phyloP scores from a whole-genome alignment of 345 rosid species.

The Cardamine resedifolia region DNA sequence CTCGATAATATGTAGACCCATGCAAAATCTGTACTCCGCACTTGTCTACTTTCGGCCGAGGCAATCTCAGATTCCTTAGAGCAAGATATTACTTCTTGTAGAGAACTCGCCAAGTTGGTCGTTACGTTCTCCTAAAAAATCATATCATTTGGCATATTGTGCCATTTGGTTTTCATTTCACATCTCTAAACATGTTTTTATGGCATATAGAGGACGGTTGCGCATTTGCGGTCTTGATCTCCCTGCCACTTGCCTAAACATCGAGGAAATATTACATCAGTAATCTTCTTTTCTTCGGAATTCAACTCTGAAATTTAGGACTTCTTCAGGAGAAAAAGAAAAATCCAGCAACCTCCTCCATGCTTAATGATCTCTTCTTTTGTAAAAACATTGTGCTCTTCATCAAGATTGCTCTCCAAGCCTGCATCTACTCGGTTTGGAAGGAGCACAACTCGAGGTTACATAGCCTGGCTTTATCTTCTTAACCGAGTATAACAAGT shows the following conservation, averaged over 20 bases:
- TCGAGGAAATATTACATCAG: neutral
- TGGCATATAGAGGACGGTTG: neutral
- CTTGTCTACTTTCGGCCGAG: no score
- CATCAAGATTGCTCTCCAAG: neutral
- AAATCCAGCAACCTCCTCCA: neutral
- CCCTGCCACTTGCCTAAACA: neutral
- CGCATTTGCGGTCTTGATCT: neutral
- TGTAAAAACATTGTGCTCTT: neutral
- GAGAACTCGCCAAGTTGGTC: no score
- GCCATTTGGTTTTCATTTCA: no score
- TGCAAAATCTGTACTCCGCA: no score
- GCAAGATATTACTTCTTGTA: no score
- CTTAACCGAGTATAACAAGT: no score
- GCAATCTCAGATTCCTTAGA: no score
- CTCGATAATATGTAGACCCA: no score
- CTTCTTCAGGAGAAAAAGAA: neutral
- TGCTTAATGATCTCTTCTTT: neutral
- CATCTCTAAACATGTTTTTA: no score
- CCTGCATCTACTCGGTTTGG: neutral
- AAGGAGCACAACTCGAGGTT: neutral
- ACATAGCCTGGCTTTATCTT: neutral
- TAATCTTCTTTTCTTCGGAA: neutral
- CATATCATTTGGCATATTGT: no score
- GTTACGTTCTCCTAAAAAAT: no score
- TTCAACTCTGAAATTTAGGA: neutral